Evolutionary conservation across 768 basidiomycete species (phyloP), one percentile per base, ranked within the genome.

Genomic region (Russula virescens): DNA sequence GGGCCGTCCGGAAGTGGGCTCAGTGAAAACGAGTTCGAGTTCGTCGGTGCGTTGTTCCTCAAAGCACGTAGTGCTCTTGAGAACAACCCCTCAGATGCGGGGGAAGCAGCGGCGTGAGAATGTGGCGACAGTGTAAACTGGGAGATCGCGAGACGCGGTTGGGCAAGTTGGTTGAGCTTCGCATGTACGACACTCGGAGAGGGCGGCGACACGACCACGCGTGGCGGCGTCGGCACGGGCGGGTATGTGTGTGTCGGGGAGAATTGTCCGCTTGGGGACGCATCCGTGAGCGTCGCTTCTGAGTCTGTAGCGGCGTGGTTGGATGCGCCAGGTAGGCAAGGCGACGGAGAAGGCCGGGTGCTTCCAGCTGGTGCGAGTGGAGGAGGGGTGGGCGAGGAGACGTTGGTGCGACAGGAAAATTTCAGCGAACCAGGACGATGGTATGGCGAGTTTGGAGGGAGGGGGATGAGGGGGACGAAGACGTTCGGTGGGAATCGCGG

Each of bases 401-500:
- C 58, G 28, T 68, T 71, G 7, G 75, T 76, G 7, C 74, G 73
- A 54, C 76, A 77, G 3, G 72, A 66, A 49, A 78, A 76, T 21
- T 69, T 68, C 9, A 78, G 66, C 11, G 75, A 75, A 13, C 71
- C 71, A 5, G 72, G 72, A 23, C 68, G 57, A 55, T 72, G 67
- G 59, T 73, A 72, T 1, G 70, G 71, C 0, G 72, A 75, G 8
- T 68, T 66, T 23, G 69, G 61, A 3, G 73, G 72, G 1, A 75
- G 65, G 14, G 77, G 75, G 5, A 68, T 59, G 50, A 79, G 70
- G 10, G 74, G 63, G 45, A 79, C 74, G 64, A 72, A 75, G 38
- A 72, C 66, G 25, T 58, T 76, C 14, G 82, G 85, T 0, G 88
- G 86, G 65, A 91, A 91, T 5, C 78, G 68, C 0, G 91, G 90